Percentiles rank a stretch among this genome's conserved stretches.
Evolutionary conservation across 2,329 filamentous ascomycete species (phyloP).

Genomic region (Xylogone sp.): DNA sequence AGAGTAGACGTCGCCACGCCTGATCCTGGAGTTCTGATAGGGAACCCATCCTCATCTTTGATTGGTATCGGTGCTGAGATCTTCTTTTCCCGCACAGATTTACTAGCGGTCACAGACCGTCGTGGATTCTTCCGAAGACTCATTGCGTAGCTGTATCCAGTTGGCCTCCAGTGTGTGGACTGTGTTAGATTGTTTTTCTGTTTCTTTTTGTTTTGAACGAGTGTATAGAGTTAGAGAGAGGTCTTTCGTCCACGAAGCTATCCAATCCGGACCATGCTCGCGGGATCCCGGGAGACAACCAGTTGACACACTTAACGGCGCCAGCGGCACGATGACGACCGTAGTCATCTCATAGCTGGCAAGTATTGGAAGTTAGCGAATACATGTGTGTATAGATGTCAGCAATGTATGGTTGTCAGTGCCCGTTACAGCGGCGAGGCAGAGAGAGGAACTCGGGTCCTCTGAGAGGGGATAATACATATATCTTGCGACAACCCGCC

Average conservation of each 20-base stretch:
- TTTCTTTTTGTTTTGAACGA: background rate
- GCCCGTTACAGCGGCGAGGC: background rate
- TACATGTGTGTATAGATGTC: background rate
- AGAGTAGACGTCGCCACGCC: conserved; percentile 30
- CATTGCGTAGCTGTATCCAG: background rate
- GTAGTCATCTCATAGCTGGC: conserved; percentile 14
- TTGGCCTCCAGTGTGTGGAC: background rate
- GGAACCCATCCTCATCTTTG: conserved; percentile 51
- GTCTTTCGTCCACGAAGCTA: background rate
- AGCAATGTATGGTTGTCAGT: background rate
- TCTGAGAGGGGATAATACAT: background rate
- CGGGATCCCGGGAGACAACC: conserved; percentile 4
- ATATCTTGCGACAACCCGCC: background rate
- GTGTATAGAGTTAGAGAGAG: background rate
- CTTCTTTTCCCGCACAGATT: conserved; percentile 25
- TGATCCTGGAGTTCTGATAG: conserved; percentile 42
- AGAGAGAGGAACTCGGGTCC: background rate
- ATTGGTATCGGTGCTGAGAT: conserved; percentile 62
- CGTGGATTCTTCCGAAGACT: background rate
- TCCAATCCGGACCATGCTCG: conserved; percentile 10
- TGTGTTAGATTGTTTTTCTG: background rate
- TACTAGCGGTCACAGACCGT: background rate
- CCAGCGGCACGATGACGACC: conserved; percentile 10
- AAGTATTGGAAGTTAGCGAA: background rate
- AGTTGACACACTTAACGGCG: conserved; percentile 1